Base-by-base conservation (phyloP, 2,329 filamentous ascomycete species). In the Pseudocercospora musae region DNA sequence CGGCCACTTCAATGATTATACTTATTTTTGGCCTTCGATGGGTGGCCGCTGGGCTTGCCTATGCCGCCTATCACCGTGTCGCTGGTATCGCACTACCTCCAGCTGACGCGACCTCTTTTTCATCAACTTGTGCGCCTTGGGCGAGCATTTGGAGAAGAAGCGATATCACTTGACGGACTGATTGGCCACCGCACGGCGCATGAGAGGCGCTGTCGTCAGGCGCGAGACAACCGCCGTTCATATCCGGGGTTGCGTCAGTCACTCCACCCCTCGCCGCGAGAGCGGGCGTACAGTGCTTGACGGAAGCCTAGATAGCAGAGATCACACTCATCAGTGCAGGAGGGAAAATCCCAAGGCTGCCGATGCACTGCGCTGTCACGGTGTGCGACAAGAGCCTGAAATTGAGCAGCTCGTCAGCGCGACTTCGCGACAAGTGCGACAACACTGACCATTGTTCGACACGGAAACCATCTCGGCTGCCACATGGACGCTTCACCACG, bases 11-110 rank as follows among this genome's bases (percentile, higher is more conserved):
- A 23, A 53, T 42, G 54, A 57, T 58, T 58, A 58, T 52, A 53
- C 59, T 62, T 53, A 62, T 62, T 62, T 62, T 62, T 62, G 55
- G 29, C 57, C 31, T 23, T 50, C 27, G 60, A 58, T 40, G 31
- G 23, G 52, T 33, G 40, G 37, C 46, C 60, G 46, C 60, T 62
- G 48, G 56, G 60, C 60, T 62, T 62, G 60, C 60, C 55, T 50
- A 62, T 58, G 46, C 42, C 37, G 55, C 52, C 21, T n/a, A 48
- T 46, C 60, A 62, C 60, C 48, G 60, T 62, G 60, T 62, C 55
- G 37, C 55, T 50, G 46, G 46, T 48, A 49, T 62, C 31, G 48
- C 60, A 62, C 60, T 62, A 62, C 48, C 55, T 49, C 54, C 46
- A 37, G 55, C 37, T 46, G 55, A 62, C 55, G 60, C 52, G 55